Percentiles rank a stretch among this genome's conserved stretches.
Conservation (phyloP, 2,329 filamentous ascomycete species). For the Aspergillus sojae region DNA sequence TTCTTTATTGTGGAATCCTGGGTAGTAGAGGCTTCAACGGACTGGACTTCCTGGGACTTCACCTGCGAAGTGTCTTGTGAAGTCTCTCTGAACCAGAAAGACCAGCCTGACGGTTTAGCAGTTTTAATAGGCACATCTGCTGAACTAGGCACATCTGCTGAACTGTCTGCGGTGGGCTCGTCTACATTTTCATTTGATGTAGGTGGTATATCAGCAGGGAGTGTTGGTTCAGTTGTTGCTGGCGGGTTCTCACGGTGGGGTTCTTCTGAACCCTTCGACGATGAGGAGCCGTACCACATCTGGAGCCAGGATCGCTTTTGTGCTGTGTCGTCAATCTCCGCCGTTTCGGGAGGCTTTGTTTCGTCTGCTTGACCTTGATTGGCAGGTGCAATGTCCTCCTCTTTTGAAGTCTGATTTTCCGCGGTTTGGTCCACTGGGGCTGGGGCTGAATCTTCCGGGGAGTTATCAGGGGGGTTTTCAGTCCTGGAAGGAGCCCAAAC, state of each 20-base stretch:
- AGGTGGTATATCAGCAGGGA: conserved; percentile 13
- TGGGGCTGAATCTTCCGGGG: conserved; percentile 14
- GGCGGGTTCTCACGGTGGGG: conserved; percentile 19
- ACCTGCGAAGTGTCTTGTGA: conserved; percentile 29
- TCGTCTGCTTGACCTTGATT: conserved; percentile 14
- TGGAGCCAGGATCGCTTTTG: conserved; percentile 49
- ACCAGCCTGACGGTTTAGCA: conserved; percentile 41
- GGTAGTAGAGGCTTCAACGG: conserved; percentile 26
- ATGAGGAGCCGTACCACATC: conserved; percentile 43
- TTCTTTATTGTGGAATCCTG: conserved; percentile 23
- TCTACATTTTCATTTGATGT: conserved; percentile 20
- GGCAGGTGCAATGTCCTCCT: conserved; percentile 12
- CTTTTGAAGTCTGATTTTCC: conserved; percentile 17
- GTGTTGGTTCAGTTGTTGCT: conserved; percentile 16
- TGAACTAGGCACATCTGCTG: conserved; percentile 24
- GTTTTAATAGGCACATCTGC: conserved; percentile 24
- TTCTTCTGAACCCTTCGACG: conserved; percentile 30
- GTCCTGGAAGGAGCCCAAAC: conserved; percentile 31
- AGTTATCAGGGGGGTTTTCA: conserved; percentile 7
- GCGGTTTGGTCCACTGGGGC: conserved; percentile 14
- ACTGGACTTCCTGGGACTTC: conserved; percentile 29
- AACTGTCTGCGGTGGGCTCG: conserved; percentile 21
- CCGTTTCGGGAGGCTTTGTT: conserved; percentile 14
- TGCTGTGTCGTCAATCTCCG: conserved; percentile 21
- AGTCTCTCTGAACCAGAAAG: conserved; percentile 44